Evolutionary conservation across 2,329 filamentous ascomycete species (phyloP).

Genomic region (Diaporthe velutina): DNA sequence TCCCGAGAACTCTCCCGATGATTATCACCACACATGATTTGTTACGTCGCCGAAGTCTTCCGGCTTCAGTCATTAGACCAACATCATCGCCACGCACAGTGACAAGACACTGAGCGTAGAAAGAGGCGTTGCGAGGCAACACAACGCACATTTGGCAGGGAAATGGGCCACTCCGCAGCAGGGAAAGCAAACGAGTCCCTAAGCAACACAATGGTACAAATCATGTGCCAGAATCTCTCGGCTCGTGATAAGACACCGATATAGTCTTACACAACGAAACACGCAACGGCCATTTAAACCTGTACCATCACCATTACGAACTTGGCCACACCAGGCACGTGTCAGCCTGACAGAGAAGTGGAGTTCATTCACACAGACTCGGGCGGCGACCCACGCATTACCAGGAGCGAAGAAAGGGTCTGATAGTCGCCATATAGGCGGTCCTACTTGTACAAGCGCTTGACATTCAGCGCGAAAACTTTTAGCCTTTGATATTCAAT

Average conservation of each 20-base stretch:
- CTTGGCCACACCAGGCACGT: not conserved
- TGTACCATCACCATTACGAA: conserved; percentile 5
- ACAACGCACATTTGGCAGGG: not conserved
- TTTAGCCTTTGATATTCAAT: not conserved
- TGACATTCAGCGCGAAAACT: not conserved
- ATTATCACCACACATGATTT: conserved; percentile 43
- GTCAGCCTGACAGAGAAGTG: not conserved
- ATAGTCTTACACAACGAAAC: not conserved
- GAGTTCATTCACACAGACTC: not conserved
- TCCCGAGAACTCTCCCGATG: conserved; percentile 36
- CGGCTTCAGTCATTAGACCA: not conserved
- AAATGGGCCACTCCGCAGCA: not conserved
- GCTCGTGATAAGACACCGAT: not conserved
- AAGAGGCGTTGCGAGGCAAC: not conserved
- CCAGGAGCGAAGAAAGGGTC: conserved; percentile 1
- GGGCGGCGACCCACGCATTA: conserved; percentile 16
- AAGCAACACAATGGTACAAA: not conserved
- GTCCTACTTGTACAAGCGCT: not conserved
- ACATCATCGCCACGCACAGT: not conserved
- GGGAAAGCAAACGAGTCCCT: conserved; percentile 26
- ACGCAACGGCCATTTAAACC: not conserved
- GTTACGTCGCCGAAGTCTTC: not conserved
- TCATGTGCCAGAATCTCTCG: not conserved
- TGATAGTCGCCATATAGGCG: not conserved
- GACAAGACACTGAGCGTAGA: not conserved